Percentiles rank a stretch among this genome's conserved stretches.
Conservation (phyloP, 805 yeast species). For the Nakazawaea anatomiae region DNA sequence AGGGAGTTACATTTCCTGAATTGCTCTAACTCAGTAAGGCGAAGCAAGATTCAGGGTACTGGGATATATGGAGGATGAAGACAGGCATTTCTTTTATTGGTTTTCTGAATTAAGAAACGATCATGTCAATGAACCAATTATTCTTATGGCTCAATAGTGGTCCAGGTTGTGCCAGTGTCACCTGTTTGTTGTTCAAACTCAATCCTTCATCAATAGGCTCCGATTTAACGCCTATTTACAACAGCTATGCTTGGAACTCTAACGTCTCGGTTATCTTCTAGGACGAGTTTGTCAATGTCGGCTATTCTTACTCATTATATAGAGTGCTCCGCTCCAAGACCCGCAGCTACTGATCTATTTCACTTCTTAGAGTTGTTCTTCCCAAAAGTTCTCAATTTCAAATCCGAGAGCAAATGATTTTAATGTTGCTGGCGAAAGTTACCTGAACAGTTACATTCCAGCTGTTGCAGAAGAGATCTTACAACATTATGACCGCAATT, state of each 20-base stretch:
- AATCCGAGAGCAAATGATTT: conserved; percentile 49
- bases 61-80: conserved; percentile 76
- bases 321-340: conserved; percentile 43
- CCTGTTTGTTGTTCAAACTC: conserved; percentile 80
- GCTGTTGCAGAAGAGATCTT: conserved; percentile 77
- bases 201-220: conserved; percentile 71
- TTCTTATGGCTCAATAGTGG: conserved; percentile 91
- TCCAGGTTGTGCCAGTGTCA: conserved; percentile 88
- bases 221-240: conserved; percentile 56
- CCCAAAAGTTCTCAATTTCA: conserved; percentile 60
- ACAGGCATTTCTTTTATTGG: conserved; percentile 80
- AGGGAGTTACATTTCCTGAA: conserved; percentile 1
- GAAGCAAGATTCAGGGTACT: conserved; percentile 79
- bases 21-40: conserved; percentile 54
- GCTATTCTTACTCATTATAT: conserved; percentile 61
- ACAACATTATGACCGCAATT: conserved; percentile 46
- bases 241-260: conserved; percentile 78
- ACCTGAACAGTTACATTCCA: conserved; percentile 94
- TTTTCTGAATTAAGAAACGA: conserved; percentile 84
- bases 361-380: conserved; percentile 76
- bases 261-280: conserved; percentile 81
- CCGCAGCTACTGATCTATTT: conserved; percentile 79
- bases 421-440: conserved; percentile 91
- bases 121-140: conserved; percentile 75
- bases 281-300: conserved; percentile 86